Evolutionary conservation across 371 early-diverging fungal genomes (phyloP).

Genomic region (Apophysomyces variabilis): DNA sequence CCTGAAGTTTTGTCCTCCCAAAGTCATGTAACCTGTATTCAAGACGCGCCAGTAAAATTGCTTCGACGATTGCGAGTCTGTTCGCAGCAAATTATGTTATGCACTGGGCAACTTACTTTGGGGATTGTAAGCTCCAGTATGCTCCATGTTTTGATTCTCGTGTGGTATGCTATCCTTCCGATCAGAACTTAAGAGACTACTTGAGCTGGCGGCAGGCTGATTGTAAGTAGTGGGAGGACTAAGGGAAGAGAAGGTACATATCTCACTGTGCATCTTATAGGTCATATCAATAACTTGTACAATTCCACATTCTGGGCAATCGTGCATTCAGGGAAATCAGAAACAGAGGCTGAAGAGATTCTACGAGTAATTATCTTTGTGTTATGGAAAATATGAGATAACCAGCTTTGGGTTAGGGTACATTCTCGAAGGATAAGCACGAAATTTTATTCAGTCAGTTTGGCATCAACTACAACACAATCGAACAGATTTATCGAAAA

Average conservation of each 20-base stretch:
- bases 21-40: constrained; percentile 72
- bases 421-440: constrained; percentile 87
- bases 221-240: constrained; percentile 49
- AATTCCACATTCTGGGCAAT: constrained; percentile 95
- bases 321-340: constrained; percentile 73
- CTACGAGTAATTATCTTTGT: constrained; percentile 56
- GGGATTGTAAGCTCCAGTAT: constrained; percentile 63
- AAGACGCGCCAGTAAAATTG: constrained; percentile 86
- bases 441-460: constrained; percentile 86
- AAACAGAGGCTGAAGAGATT: constrained; percentile 69
- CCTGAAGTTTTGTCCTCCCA: constrained; percentile 74
- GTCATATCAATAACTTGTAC: constrained; percentile 88
- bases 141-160: constrained; percentile 94
- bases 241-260: not conserved
- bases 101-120: constrained; percentile 82
- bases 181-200: constrained; percentile 86
- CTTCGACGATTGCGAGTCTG: constrained; percentile 80
- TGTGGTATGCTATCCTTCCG: constrained; percentile 86
- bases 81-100: constrained; percentile 89
- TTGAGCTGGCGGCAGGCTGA: constrained; percentile 96
- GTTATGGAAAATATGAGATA: not conserved
- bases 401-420: constrained; percentile 57
- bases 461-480: constrained; percentile 87
- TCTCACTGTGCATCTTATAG: constrained; percentile 23
- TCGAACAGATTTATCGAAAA: constrained; percentile 83